These are phyloP conservation scores for Caloboletus firmus DNA, from an alignment of 1,284 basidiomycete genomes.

Conservation along the genomic window DNA sequence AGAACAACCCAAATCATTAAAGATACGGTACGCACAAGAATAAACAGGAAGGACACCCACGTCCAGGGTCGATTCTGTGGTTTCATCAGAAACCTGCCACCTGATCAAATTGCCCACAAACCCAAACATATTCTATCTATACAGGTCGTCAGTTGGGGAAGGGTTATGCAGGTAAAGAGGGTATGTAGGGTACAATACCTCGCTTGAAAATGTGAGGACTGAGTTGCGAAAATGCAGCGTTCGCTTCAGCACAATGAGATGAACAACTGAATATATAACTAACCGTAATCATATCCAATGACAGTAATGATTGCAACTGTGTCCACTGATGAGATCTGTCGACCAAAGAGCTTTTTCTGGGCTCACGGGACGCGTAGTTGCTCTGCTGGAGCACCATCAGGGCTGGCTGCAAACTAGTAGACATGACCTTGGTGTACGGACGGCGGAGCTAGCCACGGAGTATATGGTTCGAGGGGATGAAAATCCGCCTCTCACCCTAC, in stretches of 20 bases:
- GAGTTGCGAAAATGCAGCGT: background rate
- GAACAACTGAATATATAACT: background rate
- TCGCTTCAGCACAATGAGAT: background rate
- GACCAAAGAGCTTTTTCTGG: background rate
- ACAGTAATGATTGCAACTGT: background rate
- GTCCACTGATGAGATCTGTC: background rate
- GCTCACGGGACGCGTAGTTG: background rate
- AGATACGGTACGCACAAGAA: conserved; percentile 2
- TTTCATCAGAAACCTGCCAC: background rate
- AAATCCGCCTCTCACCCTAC: background rate
- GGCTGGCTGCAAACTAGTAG: background rate
- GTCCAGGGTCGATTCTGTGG: conserved; percentile 4
- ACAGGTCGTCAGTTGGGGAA: background rate
- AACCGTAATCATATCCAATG: background rate
- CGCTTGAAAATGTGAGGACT: conserved; percentile 7
- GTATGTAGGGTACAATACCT: background rate
- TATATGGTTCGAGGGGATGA: background rate
- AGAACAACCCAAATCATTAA: background rate
- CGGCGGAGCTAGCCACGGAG: background rate
- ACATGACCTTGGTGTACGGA: background rate
- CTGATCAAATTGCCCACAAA: background rate
- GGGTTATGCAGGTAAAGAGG: background rate
- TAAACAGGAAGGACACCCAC: conserved; percentile 5
- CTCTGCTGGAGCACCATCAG: background rate
- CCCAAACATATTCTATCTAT: conserved; percentile 14